Conservation (phyloP, 1,284 basidiomycete genomes). For the Takashimella tepidaria region DNA sequence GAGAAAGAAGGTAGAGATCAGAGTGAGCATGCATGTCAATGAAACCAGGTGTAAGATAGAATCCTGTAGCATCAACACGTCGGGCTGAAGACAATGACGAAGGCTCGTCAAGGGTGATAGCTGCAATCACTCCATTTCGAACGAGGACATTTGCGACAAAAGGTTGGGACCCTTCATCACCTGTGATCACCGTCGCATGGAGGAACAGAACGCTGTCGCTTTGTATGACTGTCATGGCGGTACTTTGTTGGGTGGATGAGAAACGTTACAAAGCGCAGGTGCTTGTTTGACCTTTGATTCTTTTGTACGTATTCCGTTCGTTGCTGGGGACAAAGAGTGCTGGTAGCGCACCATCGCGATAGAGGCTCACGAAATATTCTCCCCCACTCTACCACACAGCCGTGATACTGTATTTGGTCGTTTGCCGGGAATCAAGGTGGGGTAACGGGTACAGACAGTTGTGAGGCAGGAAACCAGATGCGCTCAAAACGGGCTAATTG, state of each 20-base stretch:
- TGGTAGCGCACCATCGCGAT: too few species aligned
- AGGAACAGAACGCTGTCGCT: slow-evolving; percentile 22
- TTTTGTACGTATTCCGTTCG: too few species aligned
- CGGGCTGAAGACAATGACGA: not conserved
- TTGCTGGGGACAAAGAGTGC: too few species aligned
- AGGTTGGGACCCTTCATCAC: slow-evolving; percentile 23
- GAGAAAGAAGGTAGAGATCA: slow-evolving; percentile 41
- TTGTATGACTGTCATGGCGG: not conserved
- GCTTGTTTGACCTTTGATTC: too few species aligned
- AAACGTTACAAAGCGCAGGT: too few species aligned
- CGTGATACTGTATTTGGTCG: too few species aligned
- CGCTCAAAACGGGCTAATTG: too few species aligned
- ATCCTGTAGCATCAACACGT: slow-evolving; percentile 26
- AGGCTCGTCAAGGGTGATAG: slow-evolving; percentile 11
- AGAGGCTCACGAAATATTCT: too few species aligned
- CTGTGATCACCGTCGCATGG: slow-evolving; percentile 27
- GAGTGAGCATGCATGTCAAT: slow-evolving; percentile 48
- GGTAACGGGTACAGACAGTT: not conserved
- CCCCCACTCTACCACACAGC: not conserved
- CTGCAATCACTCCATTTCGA: slow-evolving; percentile 20
- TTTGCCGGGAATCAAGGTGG: not conserved
- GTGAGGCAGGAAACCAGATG: not conserved
- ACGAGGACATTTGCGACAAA: slow-evolving; percentile 35
- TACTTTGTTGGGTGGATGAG: too few species aligned
- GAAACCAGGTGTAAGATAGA: slow-evolving; percentile 40